These are phyloP conservation scores for Ailanthus altissimus DNA, from an alignment of 345 rosid species.

Conservation along the genomic window DNA sequence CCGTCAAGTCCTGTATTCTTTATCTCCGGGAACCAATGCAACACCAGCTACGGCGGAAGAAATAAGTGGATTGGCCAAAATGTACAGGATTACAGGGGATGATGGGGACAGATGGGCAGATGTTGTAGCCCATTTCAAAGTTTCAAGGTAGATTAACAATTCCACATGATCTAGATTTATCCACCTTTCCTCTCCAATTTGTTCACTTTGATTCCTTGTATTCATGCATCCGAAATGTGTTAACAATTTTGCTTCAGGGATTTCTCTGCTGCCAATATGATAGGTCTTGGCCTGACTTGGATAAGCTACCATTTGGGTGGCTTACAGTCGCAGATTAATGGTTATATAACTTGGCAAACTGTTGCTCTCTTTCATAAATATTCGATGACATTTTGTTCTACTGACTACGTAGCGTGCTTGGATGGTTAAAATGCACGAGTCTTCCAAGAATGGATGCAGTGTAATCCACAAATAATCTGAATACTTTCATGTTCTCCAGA, in stretches of 20 bases:
- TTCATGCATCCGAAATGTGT: constrained; percentile 12
- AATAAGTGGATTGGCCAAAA: constrained; percentile 59
- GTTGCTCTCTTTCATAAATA: neutral
- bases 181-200: neutral
- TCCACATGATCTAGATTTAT: constrained; percentile 6
- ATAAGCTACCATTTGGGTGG: constrained; percentile 91
- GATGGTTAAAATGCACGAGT: constrained; percentile 5
- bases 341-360: constrained; percentile 30
- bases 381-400: neutral
- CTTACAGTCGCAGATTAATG: constrained; percentile 84
- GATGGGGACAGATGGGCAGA: constrained; percentile 94
- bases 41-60: constrained; percentile 75
- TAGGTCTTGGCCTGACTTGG: constrained; percentile 88
- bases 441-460: constrained; percentile 3
- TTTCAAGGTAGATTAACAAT: constrained; percentile 61
- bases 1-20: constrained; percentile 70
- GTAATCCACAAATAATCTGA: constrained; percentile 10
- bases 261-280: constrained; percentile 57
- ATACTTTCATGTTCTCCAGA: constrained; percentile 40
- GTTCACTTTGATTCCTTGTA: neutral
- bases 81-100: constrained; percentile 87
- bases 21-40: constrained; percentile 86
- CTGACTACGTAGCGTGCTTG: neutral
- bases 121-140: constrained; percentile 69
- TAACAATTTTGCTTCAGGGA: constrained; percentile 51